Conservation (phyloP, 2,329 filamentous ascomycete species). For the Rhynchosporium graminicola region DNA sequence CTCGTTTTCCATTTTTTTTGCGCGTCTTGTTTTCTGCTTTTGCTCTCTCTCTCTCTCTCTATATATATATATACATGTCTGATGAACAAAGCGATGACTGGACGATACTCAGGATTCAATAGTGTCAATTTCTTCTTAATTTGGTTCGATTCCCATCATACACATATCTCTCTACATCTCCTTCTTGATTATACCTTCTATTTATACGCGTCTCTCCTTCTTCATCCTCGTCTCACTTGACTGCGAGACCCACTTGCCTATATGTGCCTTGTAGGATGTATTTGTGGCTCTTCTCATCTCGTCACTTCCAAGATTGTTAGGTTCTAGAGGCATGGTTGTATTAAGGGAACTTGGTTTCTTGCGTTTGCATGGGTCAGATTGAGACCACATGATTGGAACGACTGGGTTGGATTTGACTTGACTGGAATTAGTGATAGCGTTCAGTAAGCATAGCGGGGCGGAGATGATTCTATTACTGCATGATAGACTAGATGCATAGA, state of each 20-base stretch:
- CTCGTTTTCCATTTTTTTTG: conserved; percentile 13
- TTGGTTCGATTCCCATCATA: not conserved
- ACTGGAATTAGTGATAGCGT: not conserved
- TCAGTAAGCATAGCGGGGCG: conserved; percentile 11
- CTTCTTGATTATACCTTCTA: conserved; percentile 1
- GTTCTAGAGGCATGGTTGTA: not conserved
- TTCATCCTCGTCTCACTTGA: not conserved
- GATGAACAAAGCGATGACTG: conserved; percentile 5
- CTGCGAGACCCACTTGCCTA: not conserved
- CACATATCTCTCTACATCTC: not conserved
- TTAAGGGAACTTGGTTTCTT: not conserved
- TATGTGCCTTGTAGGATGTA: conserved; percentile 12
- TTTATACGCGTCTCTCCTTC: not conserved
- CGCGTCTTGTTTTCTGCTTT: not conserved
- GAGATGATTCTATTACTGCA: conserved; percentile 6
- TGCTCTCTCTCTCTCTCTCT: not conserved
- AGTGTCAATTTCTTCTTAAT: not conserved
- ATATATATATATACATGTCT: not conserved
- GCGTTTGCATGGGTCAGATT: not conserved
- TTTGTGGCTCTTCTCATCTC: conserved; percentile 9
- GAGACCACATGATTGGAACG: too few relatives aligned
- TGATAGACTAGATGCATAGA: conserved; percentile 10
- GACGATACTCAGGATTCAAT: not conserved
- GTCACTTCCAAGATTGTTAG: not conserved
- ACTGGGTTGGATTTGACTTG: not conserved